Conservation (phyloP, 345 rosid genomes). For the Bretschneidera sinensis region DNA sequence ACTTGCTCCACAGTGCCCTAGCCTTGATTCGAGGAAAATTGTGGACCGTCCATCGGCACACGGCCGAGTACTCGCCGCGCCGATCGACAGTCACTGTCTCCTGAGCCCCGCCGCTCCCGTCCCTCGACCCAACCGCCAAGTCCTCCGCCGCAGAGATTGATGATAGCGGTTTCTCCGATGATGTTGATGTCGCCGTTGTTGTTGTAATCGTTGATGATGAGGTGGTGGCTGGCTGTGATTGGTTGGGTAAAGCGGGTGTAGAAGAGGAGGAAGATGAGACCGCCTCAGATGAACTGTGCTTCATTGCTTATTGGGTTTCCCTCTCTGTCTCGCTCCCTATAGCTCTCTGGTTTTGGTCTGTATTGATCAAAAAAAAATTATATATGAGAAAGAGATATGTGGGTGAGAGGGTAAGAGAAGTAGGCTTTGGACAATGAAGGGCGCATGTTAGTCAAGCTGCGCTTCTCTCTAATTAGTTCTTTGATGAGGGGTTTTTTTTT, state of each 20-base stretch:
- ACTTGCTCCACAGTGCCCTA: constrained; percentile 91
- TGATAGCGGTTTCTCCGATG: constrained; percentile 35
- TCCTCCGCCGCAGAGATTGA: constrained; percentile 56
- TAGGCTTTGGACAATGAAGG: constrained; percentile 23
- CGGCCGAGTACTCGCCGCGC: constrained; percentile 73
- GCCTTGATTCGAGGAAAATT: constrained; percentile 79
- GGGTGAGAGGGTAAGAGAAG: constrained; percentile 21
- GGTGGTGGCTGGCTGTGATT: constrained; percentile 43
- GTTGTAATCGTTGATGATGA: constrained; percentile 18
- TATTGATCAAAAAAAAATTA: not conserved
- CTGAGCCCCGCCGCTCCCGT: constrained; percentile 73
- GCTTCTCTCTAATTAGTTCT: not conserved
- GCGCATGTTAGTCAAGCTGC: constrained; percentile 35
- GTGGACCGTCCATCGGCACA: constrained; percentile 87
- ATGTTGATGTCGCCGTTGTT: constrained; percentile 8
- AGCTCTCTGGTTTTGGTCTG: constrained; percentile 10
- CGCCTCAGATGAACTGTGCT: constrained; percentile 64
- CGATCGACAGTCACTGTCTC: constrained; percentile 82
- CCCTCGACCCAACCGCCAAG: constrained; percentile 50
- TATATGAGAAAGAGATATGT: constrained; percentile 10
- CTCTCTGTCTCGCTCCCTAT: not conserved
- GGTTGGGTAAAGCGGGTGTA: constrained; percentile 30
- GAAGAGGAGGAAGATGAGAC: constrained; percentile 50
- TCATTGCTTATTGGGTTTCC: constrained; percentile 37
- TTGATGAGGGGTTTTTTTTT: not conserved